A percentile compares a stretch with the other conserved stretches of the same genome.
Evolutionary conservation across 345 rosid genomes (phyloP).

Genomic region (Aegle marmelos): DNA sequence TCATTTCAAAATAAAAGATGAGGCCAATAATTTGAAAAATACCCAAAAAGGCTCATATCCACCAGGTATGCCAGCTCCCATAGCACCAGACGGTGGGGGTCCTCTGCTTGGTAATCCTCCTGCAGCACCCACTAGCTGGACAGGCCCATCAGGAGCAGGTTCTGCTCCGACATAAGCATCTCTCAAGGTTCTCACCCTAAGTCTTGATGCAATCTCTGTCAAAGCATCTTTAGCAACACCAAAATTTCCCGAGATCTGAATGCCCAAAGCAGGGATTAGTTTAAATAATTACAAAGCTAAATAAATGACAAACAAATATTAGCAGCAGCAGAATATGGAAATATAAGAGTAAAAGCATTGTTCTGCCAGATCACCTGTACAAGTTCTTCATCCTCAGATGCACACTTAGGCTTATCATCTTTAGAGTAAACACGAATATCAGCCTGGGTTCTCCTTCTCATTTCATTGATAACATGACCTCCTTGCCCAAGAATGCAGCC

Average conservation of each 20-base stretch:
- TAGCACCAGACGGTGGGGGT: conserved; percentile 22
- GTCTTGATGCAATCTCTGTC: conserved; percentile 49
- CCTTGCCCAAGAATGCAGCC: conserved; percentile 69
- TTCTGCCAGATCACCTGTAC: conserved; percentile 40
- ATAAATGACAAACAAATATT: not conserved
- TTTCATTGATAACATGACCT: conserved; percentile 60
- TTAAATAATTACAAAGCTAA: conserved; percentile 5
- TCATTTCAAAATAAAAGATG: not conserved
- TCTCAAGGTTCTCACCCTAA: conserved; percentile 46
- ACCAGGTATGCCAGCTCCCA: conserved; percentile 32
- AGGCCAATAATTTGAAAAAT: conserved; percentile 2
- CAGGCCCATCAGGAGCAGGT: conserved; percentile 33
- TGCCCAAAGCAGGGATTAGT: conserved; percentile 17
- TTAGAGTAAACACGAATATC: conserved; percentile 54
- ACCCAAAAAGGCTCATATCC: conserved; percentile 43
- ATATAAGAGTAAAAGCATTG: not conserved
- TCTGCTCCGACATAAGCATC: conserved; percentile 41
- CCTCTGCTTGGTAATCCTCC: conserved; percentile 33
- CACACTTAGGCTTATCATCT: conserved; percentile 55
- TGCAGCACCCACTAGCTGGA: conserved; percentile 28
- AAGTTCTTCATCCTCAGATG: conserved; percentile 58
- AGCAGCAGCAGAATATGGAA: not conserved
- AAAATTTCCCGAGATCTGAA: conserved; percentile 54
- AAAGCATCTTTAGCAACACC: conserved; percentile 54
- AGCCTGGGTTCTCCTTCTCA: conserved; percentile 59